A percentile compares a stretch with the other conserved stretches of the same genome.
phyloP scores from a whole-genome alignment of 306 rosid species.

The Sesbania bispinosa region DNA sequence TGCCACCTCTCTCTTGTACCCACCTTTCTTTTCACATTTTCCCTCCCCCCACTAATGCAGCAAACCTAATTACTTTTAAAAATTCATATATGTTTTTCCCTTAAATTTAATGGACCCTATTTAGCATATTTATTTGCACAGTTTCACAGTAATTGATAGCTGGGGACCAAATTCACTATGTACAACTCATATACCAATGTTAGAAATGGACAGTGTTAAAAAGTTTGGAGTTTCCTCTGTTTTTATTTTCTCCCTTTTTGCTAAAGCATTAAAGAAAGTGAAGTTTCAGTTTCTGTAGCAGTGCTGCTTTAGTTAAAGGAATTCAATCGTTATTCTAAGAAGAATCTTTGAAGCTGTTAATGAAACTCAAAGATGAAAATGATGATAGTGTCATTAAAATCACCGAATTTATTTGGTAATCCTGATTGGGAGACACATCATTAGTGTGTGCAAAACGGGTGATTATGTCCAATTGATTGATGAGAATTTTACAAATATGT shows the following conservation, averaged over 20 bases:
- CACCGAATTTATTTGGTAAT: constrained; percentile 30
- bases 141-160: not conserved
- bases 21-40: not conserved
- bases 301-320: constrained; percentile 11
- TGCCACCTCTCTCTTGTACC: no score
- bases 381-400: constrained; percentile 29
- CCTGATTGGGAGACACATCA: constrained; percentile 15
- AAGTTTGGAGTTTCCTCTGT: not conserved
- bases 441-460: constrained; percentile 11
- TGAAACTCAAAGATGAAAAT: constrained; percentile 25
- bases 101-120: not conserved
- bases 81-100: not conserved
- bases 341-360: not conserved
- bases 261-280: not conserved
- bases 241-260: not conserved
- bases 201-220: not conserved
- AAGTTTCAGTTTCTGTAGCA: not conserved
- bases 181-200: not conserved
- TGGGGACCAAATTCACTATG: not conserved
- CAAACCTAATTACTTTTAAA: not conserved
- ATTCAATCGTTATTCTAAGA: constrained; percentile 2
- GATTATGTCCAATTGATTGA: constrained; percentile 21
- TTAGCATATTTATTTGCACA: not conserved
- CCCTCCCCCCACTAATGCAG: not conserved
- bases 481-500: not conserved